Evolutionary conservation across 805 yeast species (phyloP).

Genomic region (Candida caryicola): DNA sequence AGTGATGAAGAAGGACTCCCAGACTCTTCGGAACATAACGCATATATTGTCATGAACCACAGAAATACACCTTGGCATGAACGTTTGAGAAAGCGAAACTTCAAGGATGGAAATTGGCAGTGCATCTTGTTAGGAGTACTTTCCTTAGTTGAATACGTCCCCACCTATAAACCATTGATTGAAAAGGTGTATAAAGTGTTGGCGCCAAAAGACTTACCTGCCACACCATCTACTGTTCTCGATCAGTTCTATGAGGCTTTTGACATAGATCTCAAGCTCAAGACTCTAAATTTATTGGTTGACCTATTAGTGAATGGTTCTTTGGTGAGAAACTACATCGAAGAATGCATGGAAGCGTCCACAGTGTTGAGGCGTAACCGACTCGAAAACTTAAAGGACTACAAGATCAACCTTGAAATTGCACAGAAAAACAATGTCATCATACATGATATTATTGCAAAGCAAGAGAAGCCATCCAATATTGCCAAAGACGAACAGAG

Average conservation of each 20-base stretch:
- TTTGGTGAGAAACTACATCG: slow-evolving; percentile 61
- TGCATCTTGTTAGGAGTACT: slow-evolving; percentile 71
- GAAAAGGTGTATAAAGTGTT: slow-evolving; percentile 48
- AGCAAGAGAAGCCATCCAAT: slow-evolving; percentile 2
- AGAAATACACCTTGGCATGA: slow-evolving; percentile 74
- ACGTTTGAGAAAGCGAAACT: slow-evolving; percentile 67
- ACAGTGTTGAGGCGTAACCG: slow-evolving; percentile 62
- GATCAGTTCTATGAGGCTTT: slow-evolving; percentile 55
- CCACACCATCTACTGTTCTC: slow-evolving; percentile 48
- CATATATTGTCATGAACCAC: slow-evolving; percentile 49
- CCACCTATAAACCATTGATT: slow-evolving; percentile 51
- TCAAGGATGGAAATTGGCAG: slow-evolving; percentile 85
- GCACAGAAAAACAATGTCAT: slow-evolving; percentile 36
- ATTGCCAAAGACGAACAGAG: slow-evolving; percentile 3
- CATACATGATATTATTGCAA: slow-evolving; percentile 19
- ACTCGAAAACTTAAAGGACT: slow-evolving; percentile 62
- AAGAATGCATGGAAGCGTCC: slow-evolving; percentile 62
- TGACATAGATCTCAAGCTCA: slow-evolving; percentile 51
- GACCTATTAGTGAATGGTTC: slow-evolving; percentile 59
- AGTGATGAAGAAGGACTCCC: slow-evolving; percentile 14
- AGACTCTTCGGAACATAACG: slow-evolving; percentile 35
- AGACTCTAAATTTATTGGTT: slow-evolving; percentile 58
- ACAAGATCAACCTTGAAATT: slow-evolving; percentile 50
- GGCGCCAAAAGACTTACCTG: slow-evolving; percentile 55
- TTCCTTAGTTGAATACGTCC: slow-evolving; percentile 55